A percentile compares a stretch with the other conserved stretches of the same genome.
Conservation (phyloP, 805 yeast species). For the Wickerhamiella azymoides region DNA sequence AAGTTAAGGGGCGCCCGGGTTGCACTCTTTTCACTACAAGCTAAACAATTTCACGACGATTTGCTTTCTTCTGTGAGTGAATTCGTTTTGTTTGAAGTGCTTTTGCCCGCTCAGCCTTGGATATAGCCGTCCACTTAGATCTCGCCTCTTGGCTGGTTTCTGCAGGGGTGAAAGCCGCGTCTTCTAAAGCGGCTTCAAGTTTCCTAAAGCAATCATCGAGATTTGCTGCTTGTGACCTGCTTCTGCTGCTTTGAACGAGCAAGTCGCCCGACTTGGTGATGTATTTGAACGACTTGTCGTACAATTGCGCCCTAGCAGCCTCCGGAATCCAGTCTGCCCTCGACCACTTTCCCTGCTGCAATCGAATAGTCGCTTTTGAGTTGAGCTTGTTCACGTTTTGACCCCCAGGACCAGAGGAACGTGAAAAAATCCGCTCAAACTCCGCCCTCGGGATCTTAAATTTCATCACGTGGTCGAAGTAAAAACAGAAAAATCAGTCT, state of each 20-base stretch:
- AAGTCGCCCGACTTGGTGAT: conserved; percentile 42
- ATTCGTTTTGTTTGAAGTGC: conserved; percentile 28
- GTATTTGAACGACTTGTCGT: conserved; percentile 31
- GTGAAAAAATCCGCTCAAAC: conserved; percentile 35
- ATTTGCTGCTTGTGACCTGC: conserved; percentile 47
- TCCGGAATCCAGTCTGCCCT: conserved; percentile 46
- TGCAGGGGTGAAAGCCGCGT: conserved; percentile 32
- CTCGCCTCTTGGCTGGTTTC: conserved; percentile 35
- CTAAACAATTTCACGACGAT: not conserved
- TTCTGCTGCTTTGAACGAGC: conserved; percentile 45
- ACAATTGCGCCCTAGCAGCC: conserved; percentile 32
- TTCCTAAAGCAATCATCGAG: conserved; percentile 46
- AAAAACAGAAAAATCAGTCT: not conserved
- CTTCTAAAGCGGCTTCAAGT: conserved; percentile 38
- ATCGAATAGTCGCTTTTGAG: conserved; percentile 49
- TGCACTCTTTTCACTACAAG: not conserved
- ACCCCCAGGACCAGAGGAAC: conserved; percentile 80
- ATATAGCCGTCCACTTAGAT: conserved; percentile 36
- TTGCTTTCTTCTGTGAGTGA: conserved; percentile 9
- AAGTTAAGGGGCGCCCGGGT: too few species aligned
- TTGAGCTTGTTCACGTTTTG: conserved; percentile 65
- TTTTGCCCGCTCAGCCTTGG: conserved; percentile 24
- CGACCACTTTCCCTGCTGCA: conserved; percentile 33
- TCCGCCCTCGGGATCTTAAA: conserved; percentile 16
- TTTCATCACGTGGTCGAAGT: not conserved